Conservation (phyloP, 2,329 filamentous ascomycete species). For the Lachnellula hyalina region DNA sequence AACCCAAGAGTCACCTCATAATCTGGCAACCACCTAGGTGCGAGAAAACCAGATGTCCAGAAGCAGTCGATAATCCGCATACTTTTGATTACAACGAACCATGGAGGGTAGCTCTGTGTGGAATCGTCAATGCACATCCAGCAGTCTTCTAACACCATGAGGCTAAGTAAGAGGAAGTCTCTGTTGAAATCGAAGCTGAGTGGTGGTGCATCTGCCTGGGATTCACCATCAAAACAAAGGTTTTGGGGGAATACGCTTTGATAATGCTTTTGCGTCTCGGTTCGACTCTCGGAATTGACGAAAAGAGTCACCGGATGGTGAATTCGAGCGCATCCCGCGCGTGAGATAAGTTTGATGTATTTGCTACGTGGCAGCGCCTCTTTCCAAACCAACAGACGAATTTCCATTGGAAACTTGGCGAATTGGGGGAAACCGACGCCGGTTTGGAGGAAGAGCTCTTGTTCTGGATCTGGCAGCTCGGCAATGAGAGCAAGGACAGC, state of each 20-base stretch:
- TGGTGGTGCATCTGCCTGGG: background rate
- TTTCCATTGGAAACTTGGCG: background rate
- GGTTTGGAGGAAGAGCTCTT: background rate
- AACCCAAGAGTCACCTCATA: background rate
- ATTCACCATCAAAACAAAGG: background rate
- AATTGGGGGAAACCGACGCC: background rate
- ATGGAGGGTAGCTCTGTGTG: background rate
- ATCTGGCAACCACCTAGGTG: background rate
- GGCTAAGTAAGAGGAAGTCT: background rate
- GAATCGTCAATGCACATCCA: background rate
- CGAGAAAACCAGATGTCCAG: background rate
- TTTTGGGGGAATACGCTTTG: background rate
- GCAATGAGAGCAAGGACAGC: background rate
- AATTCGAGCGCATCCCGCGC: background rate
- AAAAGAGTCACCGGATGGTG: background rate
- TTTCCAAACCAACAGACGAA: background rate
- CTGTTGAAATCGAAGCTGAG: background rate
- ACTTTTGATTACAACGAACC: background rate
- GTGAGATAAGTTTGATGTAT: background rate
- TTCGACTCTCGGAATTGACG: background rate
- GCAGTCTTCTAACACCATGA: background rate
- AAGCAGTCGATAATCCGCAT: background rate
- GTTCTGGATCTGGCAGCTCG: background rate
- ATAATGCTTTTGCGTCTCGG: background rate
- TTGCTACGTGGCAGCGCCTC: background rate